These are phyloP conservation scores for Coemansia erecta DNA, from an alignment of 192 early-diverging fungal species.

Conservation along the genomic window DNA sequence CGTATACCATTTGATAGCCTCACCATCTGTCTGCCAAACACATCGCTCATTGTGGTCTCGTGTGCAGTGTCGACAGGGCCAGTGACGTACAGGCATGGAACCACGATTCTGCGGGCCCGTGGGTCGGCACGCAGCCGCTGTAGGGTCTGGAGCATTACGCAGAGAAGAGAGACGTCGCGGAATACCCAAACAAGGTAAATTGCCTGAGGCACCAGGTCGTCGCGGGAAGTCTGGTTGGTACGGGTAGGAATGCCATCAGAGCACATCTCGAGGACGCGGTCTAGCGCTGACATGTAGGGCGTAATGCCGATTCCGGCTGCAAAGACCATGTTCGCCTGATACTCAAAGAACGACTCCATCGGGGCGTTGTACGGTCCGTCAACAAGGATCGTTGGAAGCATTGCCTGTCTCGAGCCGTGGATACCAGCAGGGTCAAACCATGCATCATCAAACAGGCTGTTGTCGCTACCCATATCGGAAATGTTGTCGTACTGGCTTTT, in stretches of 20 bases:
- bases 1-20: constrained; percentile 48
- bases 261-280: constrained; percentile 42
- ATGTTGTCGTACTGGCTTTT: constrained; percentile 34
- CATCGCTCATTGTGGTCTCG: constrained; percentile 34
- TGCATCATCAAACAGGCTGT: constrained; percentile 36
- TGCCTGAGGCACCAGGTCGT: constrained; percentile 37
- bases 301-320: constrained; percentile 85
- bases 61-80: constrained; percentile 33
- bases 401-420: constrained; percentile 18
- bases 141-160: constrained; percentile 26
- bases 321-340: constrained; percentile 65
- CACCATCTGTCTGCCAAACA: constrained; percentile 48
- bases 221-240: constrained; percentile 37
- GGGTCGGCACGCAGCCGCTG: constrained; percentile 31
- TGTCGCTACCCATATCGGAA: constrained; percentile 31
- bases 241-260: constrained; percentile 33
- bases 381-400: constrained; percentile 62
- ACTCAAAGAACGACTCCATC: constrained; percentile 77
- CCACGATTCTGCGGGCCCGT: constrained; percentile 40
- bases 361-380: constrained; percentile 77
- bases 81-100: constrained; percentile 46
- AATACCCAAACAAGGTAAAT: constrained; percentile 51
- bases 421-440: constrained; percentile 34
- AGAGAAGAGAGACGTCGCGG: constrained; percentile 41
- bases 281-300: constrained; percentile 57